These are phyloP conservation scores for Fusarium heterosporum DNA, from an alignment of 2,329 filamentous ascomycete species.

Conservation along the genomic window DNA sequence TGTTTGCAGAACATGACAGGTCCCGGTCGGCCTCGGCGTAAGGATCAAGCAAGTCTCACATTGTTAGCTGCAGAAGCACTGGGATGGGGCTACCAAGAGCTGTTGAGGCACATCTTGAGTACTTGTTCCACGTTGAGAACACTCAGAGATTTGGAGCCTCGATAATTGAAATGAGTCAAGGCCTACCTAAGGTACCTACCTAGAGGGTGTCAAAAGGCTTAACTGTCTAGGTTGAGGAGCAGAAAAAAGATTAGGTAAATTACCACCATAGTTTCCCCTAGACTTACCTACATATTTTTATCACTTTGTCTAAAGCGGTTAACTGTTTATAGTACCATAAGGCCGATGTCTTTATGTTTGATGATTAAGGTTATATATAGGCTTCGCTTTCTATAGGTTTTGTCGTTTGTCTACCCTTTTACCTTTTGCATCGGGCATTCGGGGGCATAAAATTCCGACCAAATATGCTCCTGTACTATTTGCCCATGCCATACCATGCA, in stretches of 20 bases:
- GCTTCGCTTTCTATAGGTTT: background rate
- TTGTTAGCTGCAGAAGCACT: conserved; percentile 30
- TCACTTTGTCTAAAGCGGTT: too few relatives aligned
- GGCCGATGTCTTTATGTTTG: too few relatives aligned
- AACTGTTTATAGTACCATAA: too few relatives aligned
- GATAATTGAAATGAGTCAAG: background rate
- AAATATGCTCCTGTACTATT: conserved; percentile 35
- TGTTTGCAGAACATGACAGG: conserved; percentile 38
- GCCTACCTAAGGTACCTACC: too few relatives aligned
- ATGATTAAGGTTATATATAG: too few relatives aligned
- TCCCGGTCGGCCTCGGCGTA: conserved; percentile 27
- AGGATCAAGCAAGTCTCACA: conserved; percentile 39
- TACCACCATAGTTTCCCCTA: too few relatives aligned
- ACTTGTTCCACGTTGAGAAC: conserved; percentile 23
- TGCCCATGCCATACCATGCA: conserved; percentile 15
- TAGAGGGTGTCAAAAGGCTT: too few relatives aligned
- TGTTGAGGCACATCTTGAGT: conserved; percentile 21
- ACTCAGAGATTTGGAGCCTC: conserved; percentile 3
- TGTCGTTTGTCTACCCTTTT: conserved; percentile 20
- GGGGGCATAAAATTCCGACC: conserved; percentile 40
- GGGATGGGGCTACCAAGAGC: conserved; percentile 30
- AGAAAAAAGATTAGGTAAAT: too few relatives aligned
- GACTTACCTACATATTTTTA: too few relatives aligned
- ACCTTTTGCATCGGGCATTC: conserved; percentile 35
- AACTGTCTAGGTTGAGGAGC: too few relatives aligned